Evolutionary conservation across 2,329 filamentous ascomycete genomes (phyloP).

Genomic region (Polychaeton citri): DNA sequence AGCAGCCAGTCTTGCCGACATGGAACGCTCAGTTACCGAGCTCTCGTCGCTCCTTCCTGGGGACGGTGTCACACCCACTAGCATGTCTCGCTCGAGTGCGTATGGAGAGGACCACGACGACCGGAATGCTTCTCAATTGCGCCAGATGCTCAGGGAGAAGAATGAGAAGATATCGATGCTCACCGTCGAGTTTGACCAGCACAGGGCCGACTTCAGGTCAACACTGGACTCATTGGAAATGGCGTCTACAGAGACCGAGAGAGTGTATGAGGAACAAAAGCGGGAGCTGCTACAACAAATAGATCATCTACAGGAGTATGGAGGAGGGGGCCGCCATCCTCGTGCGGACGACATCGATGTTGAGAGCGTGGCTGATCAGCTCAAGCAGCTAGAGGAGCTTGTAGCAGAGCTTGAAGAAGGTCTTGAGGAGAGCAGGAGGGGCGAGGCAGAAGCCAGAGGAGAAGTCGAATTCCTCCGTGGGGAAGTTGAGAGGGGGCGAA

Average conservation of each 20-base stretch:
- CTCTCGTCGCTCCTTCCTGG: conserved; percentile 57
- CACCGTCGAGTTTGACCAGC: conserved; percentile 86
- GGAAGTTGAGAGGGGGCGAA: conserved; percentile 81
- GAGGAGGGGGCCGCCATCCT: conserved; percentile 47
- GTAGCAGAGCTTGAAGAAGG: conserved; percentile 96
- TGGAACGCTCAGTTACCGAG: conserved; percentile 79
- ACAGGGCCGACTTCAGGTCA: conserved; percentile 88
- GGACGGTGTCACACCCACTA: conserved; percentile 34
- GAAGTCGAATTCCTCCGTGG: conserved; percentile 93
- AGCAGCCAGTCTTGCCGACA: conserved; percentile 66
- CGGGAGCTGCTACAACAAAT: conserved; percentile 75
- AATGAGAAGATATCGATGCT: conserved; percentile 92
- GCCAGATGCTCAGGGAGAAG: conserved; percentile 78
- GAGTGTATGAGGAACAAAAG: conserved; percentile 89
- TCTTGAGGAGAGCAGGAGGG: conserved; percentile 81
- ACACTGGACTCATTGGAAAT: conserved; percentile 95
- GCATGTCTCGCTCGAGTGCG: conserved; percentile 5
- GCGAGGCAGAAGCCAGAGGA: conserved; percentile 86
- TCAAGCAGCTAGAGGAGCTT: conserved; percentile 90
- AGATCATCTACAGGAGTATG: conserved; percentile 55
- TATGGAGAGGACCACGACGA: conserved; percentile 50
- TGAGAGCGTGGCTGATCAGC: conserved; percentile 74
- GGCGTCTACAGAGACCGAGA: conserved; percentile 86
- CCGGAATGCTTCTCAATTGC: conserved; percentile 43
- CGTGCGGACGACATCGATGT: conserved; percentile 89